Percentiles rank a stretch among this genome's conserved stretches.
Conservation (phyloP, 148 eudicot genomes). For the Persicaria tinctoria region DNA sequence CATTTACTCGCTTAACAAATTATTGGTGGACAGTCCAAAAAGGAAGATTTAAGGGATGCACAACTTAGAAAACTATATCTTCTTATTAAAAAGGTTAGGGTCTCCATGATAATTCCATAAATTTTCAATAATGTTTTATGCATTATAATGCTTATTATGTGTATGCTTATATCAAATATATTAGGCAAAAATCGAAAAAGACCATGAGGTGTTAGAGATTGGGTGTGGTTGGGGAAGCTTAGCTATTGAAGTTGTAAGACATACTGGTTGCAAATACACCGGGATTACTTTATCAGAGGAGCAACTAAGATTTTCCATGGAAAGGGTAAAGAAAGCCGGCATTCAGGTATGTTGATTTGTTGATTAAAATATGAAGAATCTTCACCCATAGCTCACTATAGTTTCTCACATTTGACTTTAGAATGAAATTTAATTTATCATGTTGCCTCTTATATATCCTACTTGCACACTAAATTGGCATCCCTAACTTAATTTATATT, state of each 20-base stretch:
- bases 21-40: constrained; percentile 37
- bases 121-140: not conserved
- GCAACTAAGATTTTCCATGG: constrained; percentile 65
- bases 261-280: constrained; percentile 89
- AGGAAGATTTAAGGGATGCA: constrained; percentile 73
- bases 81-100: constrained; percentile 52
- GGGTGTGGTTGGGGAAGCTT: constrained; percentile 98
- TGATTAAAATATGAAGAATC: no score
- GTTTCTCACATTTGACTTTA: no score
- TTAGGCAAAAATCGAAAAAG: constrained; percentile 63
- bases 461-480: no score
- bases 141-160: not conserved
- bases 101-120: not conserved
- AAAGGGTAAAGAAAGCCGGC: constrained; percentile 77
- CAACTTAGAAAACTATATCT: constrained; percentile 64
- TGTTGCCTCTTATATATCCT: no score
- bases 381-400: no score
- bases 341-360: constrained; percentile 42
- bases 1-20: not conserved
- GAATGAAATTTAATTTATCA: no score
- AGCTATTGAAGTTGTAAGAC: constrained; percentile 79
- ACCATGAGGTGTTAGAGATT: constrained; percentile 77
- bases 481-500: no score
- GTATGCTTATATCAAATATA: not conserved
- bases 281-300: constrained; percentile 85